Conservation (phyloP, 106 monocot species). For the Dendrobium huoshanense region DNA sequence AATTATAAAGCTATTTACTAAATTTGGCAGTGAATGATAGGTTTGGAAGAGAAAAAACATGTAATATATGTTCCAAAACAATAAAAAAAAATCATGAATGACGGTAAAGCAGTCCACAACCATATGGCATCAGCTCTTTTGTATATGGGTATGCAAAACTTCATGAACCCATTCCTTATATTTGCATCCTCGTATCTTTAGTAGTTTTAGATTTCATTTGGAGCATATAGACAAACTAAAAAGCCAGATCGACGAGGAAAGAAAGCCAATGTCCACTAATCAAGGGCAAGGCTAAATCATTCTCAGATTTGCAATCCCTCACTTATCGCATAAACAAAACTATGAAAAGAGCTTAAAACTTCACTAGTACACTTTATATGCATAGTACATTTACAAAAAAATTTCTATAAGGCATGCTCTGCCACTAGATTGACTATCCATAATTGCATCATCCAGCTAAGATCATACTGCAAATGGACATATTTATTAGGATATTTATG, state of each 20-base stretch:
- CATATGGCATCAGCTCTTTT: background rate
- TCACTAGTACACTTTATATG: background rate
- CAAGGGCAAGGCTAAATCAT: background rate
- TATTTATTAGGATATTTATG: too few relatives aligned
- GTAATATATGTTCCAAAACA: background rate
- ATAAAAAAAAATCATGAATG: background rate
- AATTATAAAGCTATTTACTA: background rate
- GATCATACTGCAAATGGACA: too few relatives aligned
- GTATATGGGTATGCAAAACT: background rate
- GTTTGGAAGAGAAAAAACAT: background rate
- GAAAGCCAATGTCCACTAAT: background rate
- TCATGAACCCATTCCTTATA: background rate
- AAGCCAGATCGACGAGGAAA: background rate
- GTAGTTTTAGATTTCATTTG: background rate
- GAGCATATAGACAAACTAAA: background rate
- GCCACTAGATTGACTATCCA: too few relatives aligned
- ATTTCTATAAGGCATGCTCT: too few relatives aligned
- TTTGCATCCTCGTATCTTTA: background rate
- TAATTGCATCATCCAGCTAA: too few relatives aligned
- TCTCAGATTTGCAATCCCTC: background rate
- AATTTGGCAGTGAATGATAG: background rate
- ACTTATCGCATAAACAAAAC: background rate
- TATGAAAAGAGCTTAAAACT: background rate
- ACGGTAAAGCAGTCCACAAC: background rate
- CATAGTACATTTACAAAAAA: too few relatives aligned